phyloP scores from a whole-genome alignment of 1,139 yeast genomes.

The Meyerozyma athensensis region DNA sequence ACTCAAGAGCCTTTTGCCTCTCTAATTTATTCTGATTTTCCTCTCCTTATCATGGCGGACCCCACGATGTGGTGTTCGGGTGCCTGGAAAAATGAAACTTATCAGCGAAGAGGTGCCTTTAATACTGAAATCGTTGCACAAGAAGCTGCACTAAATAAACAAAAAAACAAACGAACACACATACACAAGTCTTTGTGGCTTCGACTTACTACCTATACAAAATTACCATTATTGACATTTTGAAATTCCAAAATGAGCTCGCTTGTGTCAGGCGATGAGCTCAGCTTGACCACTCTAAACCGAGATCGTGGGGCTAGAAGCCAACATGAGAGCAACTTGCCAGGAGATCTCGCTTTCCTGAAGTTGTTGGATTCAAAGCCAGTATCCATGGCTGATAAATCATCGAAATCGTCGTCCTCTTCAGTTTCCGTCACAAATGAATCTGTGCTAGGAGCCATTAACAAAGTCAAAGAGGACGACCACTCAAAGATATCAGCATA shows the following conservation, averaged over 20 bases:
- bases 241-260: neutral
- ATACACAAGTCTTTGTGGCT: neutral
- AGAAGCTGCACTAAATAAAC: neutral
- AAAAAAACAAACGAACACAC: neutral
- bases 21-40: neutral
- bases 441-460: neutral
- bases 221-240: too few species aligned
- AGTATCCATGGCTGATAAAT: neutral
- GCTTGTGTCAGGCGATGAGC: slow-evolving; percentile 1
- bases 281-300: neutral
- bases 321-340: neutral
- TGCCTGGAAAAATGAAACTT: neutral
- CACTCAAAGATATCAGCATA: slow-evolving; percentile 75
- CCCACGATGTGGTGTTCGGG: slow-evolving; percentile 2
- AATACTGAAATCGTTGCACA: neutral
- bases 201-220: too few species aligned
- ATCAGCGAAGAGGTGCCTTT: slow-evolving; percentile 1
- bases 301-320: neutral
- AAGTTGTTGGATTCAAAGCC: neutral
- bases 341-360: neutral
- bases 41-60: neutral
- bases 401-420: neutral
- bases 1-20: neutral
- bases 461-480: slow-evolving; percentile 16
- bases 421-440: slow-evolving; percentile 2